phyloP scores from a whole-genome alignment of 2,329 filamentous ascomycete genomes.

The Nectriaceae sp. region DNA sequence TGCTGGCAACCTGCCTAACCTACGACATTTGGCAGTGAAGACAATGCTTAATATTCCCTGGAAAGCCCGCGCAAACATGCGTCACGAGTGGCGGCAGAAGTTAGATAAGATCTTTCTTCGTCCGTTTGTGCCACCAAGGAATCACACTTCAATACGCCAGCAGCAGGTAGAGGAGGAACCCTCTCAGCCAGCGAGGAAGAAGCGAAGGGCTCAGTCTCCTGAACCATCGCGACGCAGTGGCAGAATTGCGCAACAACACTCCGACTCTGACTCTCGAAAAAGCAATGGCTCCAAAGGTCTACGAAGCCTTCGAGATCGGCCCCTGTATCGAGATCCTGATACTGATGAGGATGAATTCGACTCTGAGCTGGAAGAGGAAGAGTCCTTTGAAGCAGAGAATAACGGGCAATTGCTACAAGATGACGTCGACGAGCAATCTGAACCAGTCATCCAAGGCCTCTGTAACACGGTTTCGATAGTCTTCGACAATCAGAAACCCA shows the following conservation, averaged over 20 bases:
- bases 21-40: slow-evolving; percentile 73
- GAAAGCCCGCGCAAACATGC: slow-evolving; percentile 78
- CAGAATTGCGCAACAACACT: slow-evolving; percentile 34
- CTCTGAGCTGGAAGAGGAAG: slow-evolving; percentile 19
- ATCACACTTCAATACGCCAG: slow-evolving; percentile 23
- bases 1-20: slow-evolving; percentile 63
- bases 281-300: slow-evolving; percentile 19
- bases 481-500: slow-evolving; percentile 75
- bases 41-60: slow-evolving; percentile 79
- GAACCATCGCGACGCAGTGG: slow-evolving; percentile 39
- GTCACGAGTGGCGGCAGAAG: slow-evolving; percentile 74
- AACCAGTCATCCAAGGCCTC: slow-evolving; percentile 62
- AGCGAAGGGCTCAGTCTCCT: slow-evolving; percentile 14
- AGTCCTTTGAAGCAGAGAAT: slow-evolving; percentile 10
- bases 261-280: slow-evolving; percentile 25
- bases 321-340: slow-evolving; percentile 48
- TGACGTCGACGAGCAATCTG: background rate
- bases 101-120: slow-evolving; percentile 68
- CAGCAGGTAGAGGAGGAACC: slow-evolving; percentile 11
- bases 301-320: slow-evolving; percentile 19
- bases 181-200: slow-evolving; percentile 18
- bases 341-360: slow-evolving; percentile 47
- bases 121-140: slow-evolving; percentile 42
- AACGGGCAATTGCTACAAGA: slow-evolving; percentile 10
- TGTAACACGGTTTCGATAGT: slow-evolving; percentile 71